Evolutionary conservation across 1,139 yeast genomes (phyloP).

Genomic region (Sugiyamaella castrensis): DNA sequence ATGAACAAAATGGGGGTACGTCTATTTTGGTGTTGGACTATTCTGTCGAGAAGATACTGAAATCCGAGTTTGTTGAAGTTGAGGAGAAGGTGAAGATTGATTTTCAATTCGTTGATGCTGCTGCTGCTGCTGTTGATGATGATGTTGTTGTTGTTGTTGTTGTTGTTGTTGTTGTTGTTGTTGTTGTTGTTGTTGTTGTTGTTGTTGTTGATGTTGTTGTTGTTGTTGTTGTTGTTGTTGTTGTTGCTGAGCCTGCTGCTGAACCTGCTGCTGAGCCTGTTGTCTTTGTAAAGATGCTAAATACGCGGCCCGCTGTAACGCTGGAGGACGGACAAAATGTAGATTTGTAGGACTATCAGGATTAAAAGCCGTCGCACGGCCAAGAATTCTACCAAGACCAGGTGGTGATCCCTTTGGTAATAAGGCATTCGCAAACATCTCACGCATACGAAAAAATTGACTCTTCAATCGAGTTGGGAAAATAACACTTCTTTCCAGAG

Average conservation of each 20-base stretch:
- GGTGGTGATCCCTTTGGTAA: constrained; percentile 27
- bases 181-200: constrained; percentile 34
- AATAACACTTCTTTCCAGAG: constrained; percentile 72
- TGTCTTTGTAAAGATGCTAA: constrained; percentile 25
- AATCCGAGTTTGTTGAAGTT: neutral
- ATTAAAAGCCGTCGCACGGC: constrained; percentile 37
- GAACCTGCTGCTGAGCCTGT: constrained; percentile 22
- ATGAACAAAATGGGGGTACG: neutral
- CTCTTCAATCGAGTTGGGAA: constrained; percentile 70
- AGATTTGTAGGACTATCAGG: constrained; percentile 33
- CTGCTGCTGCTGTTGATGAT: constrained; percentile 21
- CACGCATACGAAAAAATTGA: constrained; percentile 72
- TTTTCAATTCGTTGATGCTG: constrained; percentile 11
- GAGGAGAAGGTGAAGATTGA: neutral
- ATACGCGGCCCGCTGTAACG: constrained; percentile 32
- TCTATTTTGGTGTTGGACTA: neutral
- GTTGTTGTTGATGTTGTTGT: constrained; percentile 31
- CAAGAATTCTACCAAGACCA: constrained; percentile 34
- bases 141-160: constrained; percentile 21
- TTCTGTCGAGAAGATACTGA: neutral
- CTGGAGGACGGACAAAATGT: constrained; percentile 38
- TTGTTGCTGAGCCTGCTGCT: constrained; percentile 21
- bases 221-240: constrained; percentile 31
- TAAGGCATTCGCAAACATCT: constrained; percentile 40
- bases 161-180: constrained; percentile 27